These are phyloP conservation scores for Ophiostoma piceae DNA, from an alignment of 2,329 filamentous ascomycete species.

Conservation along the genomic window DNA sequence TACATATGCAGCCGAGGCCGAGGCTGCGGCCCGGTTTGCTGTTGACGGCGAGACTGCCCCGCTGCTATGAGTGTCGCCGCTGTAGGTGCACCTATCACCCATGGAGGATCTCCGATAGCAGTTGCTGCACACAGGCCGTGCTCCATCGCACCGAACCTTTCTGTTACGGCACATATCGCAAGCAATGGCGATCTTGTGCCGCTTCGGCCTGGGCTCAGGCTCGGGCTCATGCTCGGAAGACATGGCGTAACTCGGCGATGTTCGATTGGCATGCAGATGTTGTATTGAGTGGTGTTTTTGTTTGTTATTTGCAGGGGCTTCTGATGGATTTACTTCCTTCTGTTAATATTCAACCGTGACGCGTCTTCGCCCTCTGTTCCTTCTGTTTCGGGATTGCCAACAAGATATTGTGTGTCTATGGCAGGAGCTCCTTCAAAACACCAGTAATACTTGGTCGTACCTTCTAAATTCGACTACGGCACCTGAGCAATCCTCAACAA, in stretches of 20 bases:
- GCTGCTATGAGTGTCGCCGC: not conserved
- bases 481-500: no score
- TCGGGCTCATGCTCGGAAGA: not conserved
- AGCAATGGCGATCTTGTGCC: not conserved
- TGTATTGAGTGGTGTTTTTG: not conserved
- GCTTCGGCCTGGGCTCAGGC: not conserved
- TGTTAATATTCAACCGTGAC: not conserved
- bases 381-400: not conserved
- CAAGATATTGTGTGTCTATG: not conserved
- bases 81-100: constrained; percentile 1
- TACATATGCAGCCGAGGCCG: not conserved
- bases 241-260: not conserved
- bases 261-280: not conserved
- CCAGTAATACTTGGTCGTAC: not conserved
- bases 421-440: not conserved
- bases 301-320: not conserved
- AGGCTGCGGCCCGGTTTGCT: not conserved
- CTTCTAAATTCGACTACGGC: not conserved
- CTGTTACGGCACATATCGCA: not conserved
- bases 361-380: not conserved
- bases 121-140: not conserved
- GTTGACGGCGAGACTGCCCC: not conserved
- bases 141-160: not conserved
- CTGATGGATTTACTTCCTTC: not conserved
- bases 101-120: not conserved